phyloP scores from a whole-genome alignment of 1,139 yeast genomes.

The Suhomyces terraborum region DNA sequence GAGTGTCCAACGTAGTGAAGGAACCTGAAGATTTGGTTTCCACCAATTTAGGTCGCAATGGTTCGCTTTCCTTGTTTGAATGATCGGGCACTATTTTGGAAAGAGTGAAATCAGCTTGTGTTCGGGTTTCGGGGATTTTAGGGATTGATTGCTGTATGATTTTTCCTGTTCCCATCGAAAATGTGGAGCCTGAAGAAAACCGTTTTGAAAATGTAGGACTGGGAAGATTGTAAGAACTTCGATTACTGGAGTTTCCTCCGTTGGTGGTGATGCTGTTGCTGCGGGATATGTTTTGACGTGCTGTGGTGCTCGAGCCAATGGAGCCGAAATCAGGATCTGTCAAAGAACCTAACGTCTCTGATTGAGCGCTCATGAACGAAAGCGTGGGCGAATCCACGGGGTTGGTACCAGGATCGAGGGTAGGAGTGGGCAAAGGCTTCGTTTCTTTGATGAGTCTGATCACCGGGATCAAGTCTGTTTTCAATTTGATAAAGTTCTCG shows the following conservation, averaged over 20 bases:
- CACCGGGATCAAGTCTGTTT: constrained; percentile 56
- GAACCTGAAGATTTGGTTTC: constrained; percentile 33
- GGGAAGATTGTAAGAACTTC: constrained; percentile 25
- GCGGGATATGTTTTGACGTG: constrained; percentile 15
- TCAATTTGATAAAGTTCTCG: constrained; percentile 52
- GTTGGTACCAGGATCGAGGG: constrained; percentile 41
- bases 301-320: constrained; percentile 3
- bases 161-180: constrained; percentile 49
- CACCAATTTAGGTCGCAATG: constrained; percentile 33
- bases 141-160: constrained; percentile 35
- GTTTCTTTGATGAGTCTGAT: constrained; percentile 53
- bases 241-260: constrained; percentile 7
- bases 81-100: constrained; percentile 14
- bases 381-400: constrained; percentile 38
- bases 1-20: constrained; percentile 18
- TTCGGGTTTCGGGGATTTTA: constrained; percentile 19
- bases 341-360: constrained; percentile 16
- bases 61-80: constrained; percentile 9
- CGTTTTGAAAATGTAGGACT: constrained; percentile 47
- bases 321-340: constrained; percentile 16
- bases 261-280: constrained; percentile 21
- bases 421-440: constrained; percentile 61
- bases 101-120: constrained; percentile 19
- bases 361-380: constrained; percentile 25
- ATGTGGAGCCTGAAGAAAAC: constrained; percentile 41